A percentile compares a stretch with the other conserved stretches of the same genome.
Conservation (phyloP, 306 rosid species). For the Gastrolobium bilobum region DNA sequence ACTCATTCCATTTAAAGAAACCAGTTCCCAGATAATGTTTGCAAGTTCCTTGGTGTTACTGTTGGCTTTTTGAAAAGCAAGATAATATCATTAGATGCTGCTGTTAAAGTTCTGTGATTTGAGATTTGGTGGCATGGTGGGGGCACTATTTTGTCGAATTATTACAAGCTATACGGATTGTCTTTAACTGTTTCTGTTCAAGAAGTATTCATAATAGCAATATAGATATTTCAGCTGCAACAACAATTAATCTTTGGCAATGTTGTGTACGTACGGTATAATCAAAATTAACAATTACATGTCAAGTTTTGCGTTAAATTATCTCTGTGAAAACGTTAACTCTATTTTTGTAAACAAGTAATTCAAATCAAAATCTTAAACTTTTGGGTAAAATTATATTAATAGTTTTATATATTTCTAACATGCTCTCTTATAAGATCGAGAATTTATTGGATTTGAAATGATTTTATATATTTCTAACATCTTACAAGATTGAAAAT, state of each 20-base stretch:
- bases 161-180: background rate
- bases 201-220: no score
- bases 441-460: no score
- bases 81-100: slow-evolving; percentile 30
- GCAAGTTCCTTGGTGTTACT: background rate
- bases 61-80: slow-evolving; percentile 43
- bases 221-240: no score
- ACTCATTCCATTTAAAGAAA: background rate
- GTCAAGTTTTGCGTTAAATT: background rate
- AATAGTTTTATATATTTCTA: background rate
- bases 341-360: background rate
- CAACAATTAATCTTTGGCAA: background rate
- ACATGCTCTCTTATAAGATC: no score
- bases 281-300: background rate
- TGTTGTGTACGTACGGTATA: background rate
- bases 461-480: no score
- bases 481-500: no score
- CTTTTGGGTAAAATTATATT: background rate
- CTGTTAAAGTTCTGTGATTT: slow-evolving; percentile 27
- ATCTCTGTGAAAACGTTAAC: background rate
- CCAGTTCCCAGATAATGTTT: background rate
- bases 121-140: slow-evolving; percentile 54
- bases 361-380: no score
- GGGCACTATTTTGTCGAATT: background rate
- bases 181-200: slow-evolving; percentile 33